Conservation (phyloP, 768 basidiomycete genomes). For the Russula virescens region DNA sequence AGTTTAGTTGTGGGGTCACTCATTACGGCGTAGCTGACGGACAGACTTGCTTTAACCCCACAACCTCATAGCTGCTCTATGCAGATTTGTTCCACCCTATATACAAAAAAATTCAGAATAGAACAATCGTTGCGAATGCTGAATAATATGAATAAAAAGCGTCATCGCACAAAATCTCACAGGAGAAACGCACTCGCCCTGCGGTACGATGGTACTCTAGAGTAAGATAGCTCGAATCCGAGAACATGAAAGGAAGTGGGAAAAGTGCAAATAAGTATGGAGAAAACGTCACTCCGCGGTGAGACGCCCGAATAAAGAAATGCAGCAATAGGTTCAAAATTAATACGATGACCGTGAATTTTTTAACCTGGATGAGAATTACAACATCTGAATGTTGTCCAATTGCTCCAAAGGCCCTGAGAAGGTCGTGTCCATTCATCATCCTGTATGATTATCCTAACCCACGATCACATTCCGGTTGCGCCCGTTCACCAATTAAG, state of each 20-base stretch:
- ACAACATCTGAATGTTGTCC: not conserved
- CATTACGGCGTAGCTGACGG: not conserved
- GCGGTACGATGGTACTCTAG: conserved; percentile 13
- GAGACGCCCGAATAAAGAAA: not conserved
- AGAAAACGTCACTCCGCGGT: not conserved
- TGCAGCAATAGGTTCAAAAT: not conserved
- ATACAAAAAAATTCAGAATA: not conserved
- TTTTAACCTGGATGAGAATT: not conserved
- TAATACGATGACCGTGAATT: conserved; percentile 2
- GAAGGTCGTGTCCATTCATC: not conserved
- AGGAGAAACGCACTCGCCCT: conserved; percentile 9
- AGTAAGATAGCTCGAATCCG: not conserved
- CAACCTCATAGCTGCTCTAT: not conserved
- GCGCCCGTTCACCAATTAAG: conserved; percentile 67
- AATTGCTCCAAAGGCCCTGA: not conserved
- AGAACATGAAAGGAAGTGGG: not conserved
- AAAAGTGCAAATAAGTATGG: conserved; percentile 1
- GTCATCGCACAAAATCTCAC: not conserved
- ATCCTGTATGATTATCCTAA: not conserved
- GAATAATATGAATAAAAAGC: conserved; percentile 16
- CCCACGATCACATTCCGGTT: not conserved
- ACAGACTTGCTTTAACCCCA: no score
- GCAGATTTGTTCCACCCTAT: not conserved
- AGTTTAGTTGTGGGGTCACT: not conserved
- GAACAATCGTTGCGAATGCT: not conserved